Base-by-base conservation (phyloP, 1,284 basidiomycete species). In the Golubevia pallescens region DNA sequence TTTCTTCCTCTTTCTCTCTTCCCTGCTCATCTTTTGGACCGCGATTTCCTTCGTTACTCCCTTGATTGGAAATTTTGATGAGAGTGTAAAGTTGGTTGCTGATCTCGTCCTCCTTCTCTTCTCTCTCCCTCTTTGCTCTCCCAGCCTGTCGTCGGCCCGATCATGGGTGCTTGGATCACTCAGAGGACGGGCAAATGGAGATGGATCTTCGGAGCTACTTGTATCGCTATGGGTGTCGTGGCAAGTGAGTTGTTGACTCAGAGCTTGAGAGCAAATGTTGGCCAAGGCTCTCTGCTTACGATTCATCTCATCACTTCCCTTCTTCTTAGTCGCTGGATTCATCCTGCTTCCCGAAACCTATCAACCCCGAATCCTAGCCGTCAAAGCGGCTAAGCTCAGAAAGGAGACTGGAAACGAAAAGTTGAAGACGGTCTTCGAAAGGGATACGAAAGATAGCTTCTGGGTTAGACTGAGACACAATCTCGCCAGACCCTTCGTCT, bases 281-380 rank as follows among this genome's bases (percentile, higher is more conserved):
- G n/a, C n/a, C n/a, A n/a, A n/a, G n/a, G n/a, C n/a, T n/a, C n/a
- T n/a, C n/a, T n/a, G n/a, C n/a, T n/a, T n/a, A n/a, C n/a, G n/a
- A n/a, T n/a, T n/a, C n/a, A n/a, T n/a, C n/a, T n/a, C n/a, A n/a
- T n/a, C n/a, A n/a, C n/a, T n/a, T n/a, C n/a, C n/a, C n/a, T n/a
- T n/a, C n/a, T n/a, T 6, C 69, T 77, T 78, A 1, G 57, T 68
- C 2, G 51, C 79, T 8, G 80, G 81, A 1, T 21, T 78, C 13
- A 60, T 80, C 20, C 57, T 75, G n/a, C 63, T 84, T 1, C 68
- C 67, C 0, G 81, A 84, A 57, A 84, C 81, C 14, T 84, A 84
- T 34, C 67, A 74, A 7, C 78, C 81, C 0, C 61, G 69, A 23
- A 73, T 84, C n/a, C 68, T 84, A 10, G 75, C 71, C 19, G 48